A percentile compares a stretch with the other conserved stretches of the same genome.
These are phyloP conservation scores for Pilatotrama ljubarskyi DNA, from an alignment of 768 basidiomycete species.

Conservation along the genomic window DNA sequence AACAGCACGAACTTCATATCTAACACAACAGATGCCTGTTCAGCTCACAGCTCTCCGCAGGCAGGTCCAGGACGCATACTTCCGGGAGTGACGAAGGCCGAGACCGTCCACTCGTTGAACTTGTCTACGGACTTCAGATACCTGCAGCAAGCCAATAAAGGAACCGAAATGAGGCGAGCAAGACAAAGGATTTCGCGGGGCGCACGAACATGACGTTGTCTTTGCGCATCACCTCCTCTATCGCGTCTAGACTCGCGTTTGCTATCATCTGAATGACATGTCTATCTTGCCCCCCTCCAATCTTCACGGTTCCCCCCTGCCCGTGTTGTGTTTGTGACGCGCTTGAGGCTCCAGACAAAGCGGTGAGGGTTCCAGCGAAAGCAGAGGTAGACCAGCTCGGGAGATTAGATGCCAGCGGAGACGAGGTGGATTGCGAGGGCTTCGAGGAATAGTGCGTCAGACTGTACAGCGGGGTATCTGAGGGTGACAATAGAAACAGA, in stretches of 20 bases:
- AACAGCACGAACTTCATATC: constrained; percentile 95
- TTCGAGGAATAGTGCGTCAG: constrained; percentile 82
- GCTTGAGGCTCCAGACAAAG: constrained; percentile 81
- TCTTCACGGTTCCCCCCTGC: constrained; percentile 60
- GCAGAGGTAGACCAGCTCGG: constrained; percentile 92
- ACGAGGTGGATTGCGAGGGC: constrained; percentile 54
- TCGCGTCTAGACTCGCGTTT: constrained; percentile 90
- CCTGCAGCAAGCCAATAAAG: constrained; percentile 46
- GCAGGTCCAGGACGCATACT: constrained; percentile 58
- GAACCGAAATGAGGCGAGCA: background rate
- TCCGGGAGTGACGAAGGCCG: constrained; percentile 92
- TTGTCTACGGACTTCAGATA: constrained; percentile 94
- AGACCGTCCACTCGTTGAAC: constrained; percentile 99
- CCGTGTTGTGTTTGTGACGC: constrained; percentile 62
- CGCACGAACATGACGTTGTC: constrained; percentile 72
- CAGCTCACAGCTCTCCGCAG: constrained; percentile 22
- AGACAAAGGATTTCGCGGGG: background rate
- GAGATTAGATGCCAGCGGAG: constrained; percentile 77
- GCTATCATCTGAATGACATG: constrained; percentile 99
- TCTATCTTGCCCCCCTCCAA: constrained; percentile 81
- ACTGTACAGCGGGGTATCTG: constrained; percentile 83
- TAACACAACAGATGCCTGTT: constrained; percentile 34
- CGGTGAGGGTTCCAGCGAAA: constrained; percentile 86
- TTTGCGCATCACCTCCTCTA: constrained; percentile 89
- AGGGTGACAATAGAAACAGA: constrained; percentile 81